Evolutionary conservation across 2,329 filamentous ascomycete species (phyloP).

Genomic region (Epicoccum nigrum): DNA sequence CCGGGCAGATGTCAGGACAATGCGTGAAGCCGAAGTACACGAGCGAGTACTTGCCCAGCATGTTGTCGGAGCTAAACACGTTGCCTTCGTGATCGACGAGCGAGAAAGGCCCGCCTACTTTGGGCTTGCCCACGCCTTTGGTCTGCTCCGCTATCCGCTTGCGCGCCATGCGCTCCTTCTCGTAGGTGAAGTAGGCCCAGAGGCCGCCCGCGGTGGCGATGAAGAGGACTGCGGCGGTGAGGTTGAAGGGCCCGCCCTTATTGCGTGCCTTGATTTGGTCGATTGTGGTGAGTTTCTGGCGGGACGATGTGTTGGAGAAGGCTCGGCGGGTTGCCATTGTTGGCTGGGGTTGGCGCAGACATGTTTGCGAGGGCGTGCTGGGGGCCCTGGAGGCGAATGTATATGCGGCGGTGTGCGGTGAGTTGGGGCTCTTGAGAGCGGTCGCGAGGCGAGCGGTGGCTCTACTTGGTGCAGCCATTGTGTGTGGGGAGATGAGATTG

Average conservation of each 20-base stretch:
- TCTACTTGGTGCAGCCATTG: conserved; percentile 38
- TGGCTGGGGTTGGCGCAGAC: conserved; percentile 21
- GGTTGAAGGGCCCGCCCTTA: conserved; percentile 77
- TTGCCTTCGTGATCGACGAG: conserved; percentile 82
- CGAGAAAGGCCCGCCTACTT: conserved; percentile 87
- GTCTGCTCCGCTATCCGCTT: conserved; percentile 88
- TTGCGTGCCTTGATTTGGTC: conserved; percentile 45
- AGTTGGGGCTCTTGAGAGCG: conserved; percentile 16
- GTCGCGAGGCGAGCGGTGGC: conserved; percentile 29
- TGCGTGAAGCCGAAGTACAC: conserved; percentile 99
- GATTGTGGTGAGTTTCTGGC: conserved; percentile 44
- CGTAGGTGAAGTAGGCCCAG: conserved; percentile 88
- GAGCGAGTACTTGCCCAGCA: conserved; percentile 85
- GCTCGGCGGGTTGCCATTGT: conserved; percentile 15
- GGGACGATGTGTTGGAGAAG: conserved; percentile 39
- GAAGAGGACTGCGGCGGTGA: conserved; percentile 88
- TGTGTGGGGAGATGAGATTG: conserved; percentile 3
- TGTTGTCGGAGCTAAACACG: conserved; percentile 75
- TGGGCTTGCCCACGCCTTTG: conserved; percentile 90
- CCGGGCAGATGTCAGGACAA: conserved; percentile 97
- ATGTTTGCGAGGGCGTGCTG: conserved; percentile 21
- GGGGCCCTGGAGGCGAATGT: conserved; percentile 32
- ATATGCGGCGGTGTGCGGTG: conserved; percentile 30
- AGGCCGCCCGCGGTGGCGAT: conserved; percentile 76
- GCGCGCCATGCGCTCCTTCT: conserved; percentile 89